A percentile compares a stretch with the other conserved stretches of the same genome.
These are phyloP conservation scores for Hemileia vastatrix DNA, from an alignment of 1,284 basidiomycete species.

Conservation along the genomic window DNA sequence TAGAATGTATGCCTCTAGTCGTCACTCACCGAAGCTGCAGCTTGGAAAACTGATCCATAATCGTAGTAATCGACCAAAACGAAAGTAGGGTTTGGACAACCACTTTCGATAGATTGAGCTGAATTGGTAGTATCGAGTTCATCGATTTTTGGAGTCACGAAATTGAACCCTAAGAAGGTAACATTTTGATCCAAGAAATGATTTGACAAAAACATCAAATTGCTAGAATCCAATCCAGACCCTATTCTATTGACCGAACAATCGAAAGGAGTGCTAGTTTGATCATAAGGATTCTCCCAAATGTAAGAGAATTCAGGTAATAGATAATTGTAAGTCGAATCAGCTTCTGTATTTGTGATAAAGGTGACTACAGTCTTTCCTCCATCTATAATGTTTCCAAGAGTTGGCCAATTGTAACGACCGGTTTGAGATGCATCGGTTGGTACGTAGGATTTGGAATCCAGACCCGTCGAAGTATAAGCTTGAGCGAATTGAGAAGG, in stretches of 20 bases:
- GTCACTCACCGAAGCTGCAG: conserved; percentile 6
- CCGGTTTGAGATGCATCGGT: neutral
- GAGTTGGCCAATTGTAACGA: neutral
- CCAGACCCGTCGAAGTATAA: neutral
- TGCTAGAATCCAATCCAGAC: neutral
- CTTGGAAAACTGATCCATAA: conserved; percentile 6
- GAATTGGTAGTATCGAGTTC: conserved; percentile 31
- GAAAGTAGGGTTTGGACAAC: neutral
- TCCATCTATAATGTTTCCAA: neutral
- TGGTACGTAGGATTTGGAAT: neutral
- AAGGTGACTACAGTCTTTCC: neutral
- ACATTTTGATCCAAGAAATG: neutral
- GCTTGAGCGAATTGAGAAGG: conserved; percentile 27
- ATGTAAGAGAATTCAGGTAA: conserved; percentile 1
- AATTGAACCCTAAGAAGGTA: neutral
- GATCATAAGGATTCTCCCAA: neutral
- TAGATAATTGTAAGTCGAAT: neutral
- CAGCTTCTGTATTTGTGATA: neutral
- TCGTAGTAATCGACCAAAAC: neutral
- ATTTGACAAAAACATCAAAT: neutral
- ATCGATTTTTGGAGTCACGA: neutral
- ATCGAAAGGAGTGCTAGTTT: neutral
- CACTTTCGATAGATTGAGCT: conserved; percentile 13
- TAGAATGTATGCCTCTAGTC: neutral
- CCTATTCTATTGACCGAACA: neutral